phyloP scores from a whole-genome alignment of 768 basidiomycete species.

The Mycena belliarum region DNA sequence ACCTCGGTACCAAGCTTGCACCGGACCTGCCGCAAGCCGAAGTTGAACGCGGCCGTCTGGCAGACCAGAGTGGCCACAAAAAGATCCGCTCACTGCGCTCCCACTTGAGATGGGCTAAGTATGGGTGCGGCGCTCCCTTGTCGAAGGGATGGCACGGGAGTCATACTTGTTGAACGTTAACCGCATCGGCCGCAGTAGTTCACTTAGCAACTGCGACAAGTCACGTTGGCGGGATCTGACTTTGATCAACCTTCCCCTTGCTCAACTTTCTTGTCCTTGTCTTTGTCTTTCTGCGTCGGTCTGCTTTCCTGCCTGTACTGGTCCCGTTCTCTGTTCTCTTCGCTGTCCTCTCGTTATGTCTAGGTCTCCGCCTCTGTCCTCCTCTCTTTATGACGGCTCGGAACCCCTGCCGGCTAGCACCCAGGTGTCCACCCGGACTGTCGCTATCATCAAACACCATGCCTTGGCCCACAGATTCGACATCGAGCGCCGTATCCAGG shows the following conservation, averaged over 20 bases:
- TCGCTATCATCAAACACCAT: constrained; percentile 84
- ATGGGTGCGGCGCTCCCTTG: too few species aligned
- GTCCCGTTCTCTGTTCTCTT: constrained; percentile 1
- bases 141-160: too few species aligned
- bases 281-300: constrained; percentile 4
- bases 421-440: constrained; percentile 56
- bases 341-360: constrained; percentile 9
- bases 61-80: too few species aligned
- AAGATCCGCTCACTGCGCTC: too few species aligned
- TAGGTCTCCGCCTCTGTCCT: constrained; percentile 22
- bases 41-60: too few species aligned
- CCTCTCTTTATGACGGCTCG: constrained; percentile 25
- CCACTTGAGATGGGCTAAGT: too few species aligned
- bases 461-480: constrained; percentile 74
- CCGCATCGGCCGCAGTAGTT: too few species aligned
- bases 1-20: too few species aligned
- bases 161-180: too few species aligned
- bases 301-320: constrained; percentile 9
- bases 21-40: too few species aligned
- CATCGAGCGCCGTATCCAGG: constrained; percentile 77
- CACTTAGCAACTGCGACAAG: not conserved
- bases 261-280: not conserved
- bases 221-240: not conserved
- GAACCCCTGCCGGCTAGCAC: constrained; percentile 14
- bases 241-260: constrained; percentile 2